Evolutionary conservation across 805 yeast species (phyloP), one percentile per base, ranked within the genome.

Genomic region (Hanseniaspora mollemarum): DNA sequence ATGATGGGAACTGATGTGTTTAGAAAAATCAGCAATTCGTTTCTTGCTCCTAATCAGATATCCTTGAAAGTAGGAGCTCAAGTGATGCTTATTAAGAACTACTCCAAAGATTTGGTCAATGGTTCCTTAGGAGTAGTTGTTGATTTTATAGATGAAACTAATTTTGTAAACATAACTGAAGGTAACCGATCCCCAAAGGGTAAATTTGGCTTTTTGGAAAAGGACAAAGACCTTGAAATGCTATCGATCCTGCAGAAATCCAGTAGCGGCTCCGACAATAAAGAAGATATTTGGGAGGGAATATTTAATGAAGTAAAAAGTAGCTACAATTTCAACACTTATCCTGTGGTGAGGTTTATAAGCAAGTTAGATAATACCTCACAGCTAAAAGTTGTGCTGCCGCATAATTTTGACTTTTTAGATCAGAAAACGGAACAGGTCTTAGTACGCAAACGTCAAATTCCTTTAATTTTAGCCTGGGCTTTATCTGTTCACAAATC

Each of bases 401-500:
- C 87, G 0, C 97, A 92, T 61, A 71, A 71, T 12, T 90, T 96
- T 87, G 74, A 73, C 0, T 70, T 86, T 21, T 90, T 82, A 56
- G 92, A 87, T 64, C 32, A 9, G 6, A 87, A 83, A 49, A 67
- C 72, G 22, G 86, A 82, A 21, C 71, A 71, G 6, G 76, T 81
- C 0, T 56, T 86, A 13, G 95, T 86, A 0, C 71, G 81, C 1
- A 71, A 96, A 58, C 69, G 72, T 0, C 98, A 92, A 60, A 57
- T 92, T 1, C 98, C 98, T 0, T 67, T 92, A 49, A 80, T 90
- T 58, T 69, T 88, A 15, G 95, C 98, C 0, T 92, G 97, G 96
- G 87, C 98, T 0, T 65, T 92, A 40, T 87, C 96, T 0, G 88
- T 92, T 39, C 98, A 92, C 62, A 90, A 92, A 66, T 80, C 96